Base-by-base conservation (phyloP, 345 rosid genomes). In the Hibiscus trionum region DNA sequence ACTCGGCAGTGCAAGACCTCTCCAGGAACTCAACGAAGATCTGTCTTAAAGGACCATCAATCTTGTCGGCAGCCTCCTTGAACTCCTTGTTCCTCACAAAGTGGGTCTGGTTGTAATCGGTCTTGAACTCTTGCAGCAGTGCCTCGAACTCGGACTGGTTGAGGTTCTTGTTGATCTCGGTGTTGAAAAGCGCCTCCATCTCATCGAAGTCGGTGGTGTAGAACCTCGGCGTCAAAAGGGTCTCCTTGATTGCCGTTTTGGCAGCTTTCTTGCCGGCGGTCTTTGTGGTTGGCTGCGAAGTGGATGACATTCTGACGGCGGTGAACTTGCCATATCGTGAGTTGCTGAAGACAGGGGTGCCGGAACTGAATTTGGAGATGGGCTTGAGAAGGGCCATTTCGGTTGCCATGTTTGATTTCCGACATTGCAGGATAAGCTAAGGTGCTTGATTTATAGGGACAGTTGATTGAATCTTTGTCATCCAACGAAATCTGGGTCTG, bases 1-100 rank as follows among this genome's bases (percentile, higher is more conserved):
- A 95, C 80, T 95, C 99, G 14, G 97, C 97, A 75, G 99, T 95
- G 81, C 99, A 95, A 57, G 99, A 95, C 85, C 99, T 81, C 71
- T 95, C 97, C 69, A 95, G 79, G 81, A 91, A 95, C 88, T 95
- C 99, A 8, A 95, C 96, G 35, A 95, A 95, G 86, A 95, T 95
- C 67, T 88, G 86, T 69, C 99, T 76, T 72, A 91, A 80, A 64
- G 97, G 97, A 1, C 96, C 99, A 58, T 95, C 84, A 52, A 95
- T 69, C 73, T 90, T 92, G 27, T 95, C 99, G 21, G 97, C 99
- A 4, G 97, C 99, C 82, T 95, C 99, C 70, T 91, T 95, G 81
- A 95, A 95, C 90, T 95, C 99, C 82, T 91, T 90, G 89, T 88
- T 95, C 82, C 99, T 81, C 11, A 95, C 96, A 67, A 95, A 95